A percentile compares a stretch with the other conserved stretches of the same genome.
Conservation (phyloP, 768 basidiomycete genomes). For the Russula emetica region DNA sequence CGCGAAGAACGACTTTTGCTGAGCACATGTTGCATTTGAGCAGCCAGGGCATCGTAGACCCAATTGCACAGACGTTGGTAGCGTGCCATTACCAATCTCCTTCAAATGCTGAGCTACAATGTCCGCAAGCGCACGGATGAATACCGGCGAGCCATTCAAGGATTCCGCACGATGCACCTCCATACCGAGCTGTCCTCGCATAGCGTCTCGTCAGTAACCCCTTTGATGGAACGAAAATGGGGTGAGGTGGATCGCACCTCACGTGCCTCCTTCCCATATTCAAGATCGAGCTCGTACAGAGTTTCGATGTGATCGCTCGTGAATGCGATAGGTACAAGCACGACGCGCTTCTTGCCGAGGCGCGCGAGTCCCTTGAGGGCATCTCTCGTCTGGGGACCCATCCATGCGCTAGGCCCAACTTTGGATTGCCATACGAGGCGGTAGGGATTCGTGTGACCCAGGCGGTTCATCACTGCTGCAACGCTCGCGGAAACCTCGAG, state of each 20-base stretch:
- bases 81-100: constrained; percentile 53
- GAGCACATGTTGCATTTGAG: constrained; percentile 78
- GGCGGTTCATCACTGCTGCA: no score
- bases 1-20: constrained; percentile 88
- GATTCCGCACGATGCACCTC: constrained; percentile 86
- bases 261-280: constrained; percentile 86
- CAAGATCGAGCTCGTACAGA: constrained; percentile 91
- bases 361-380: constrained; percentile 83
- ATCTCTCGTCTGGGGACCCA: no score
- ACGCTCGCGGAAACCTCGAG: no score
- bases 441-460: no score
- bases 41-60: constrained; percentile 88
- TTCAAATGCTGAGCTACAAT: constrained; percentile 71
- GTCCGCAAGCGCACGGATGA: no score
- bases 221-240: background rate
- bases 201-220: constrained; percentile 2
- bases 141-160: constrained; percentile 92
- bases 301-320: constrained; percentile 99
- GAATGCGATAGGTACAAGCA: constrained; percentile 94
- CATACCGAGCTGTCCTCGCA: constrained; percentile 68
- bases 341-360: constrained; percentile 69
- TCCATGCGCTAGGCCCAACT: no score
- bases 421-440: no score
- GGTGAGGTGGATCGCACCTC: constrained; percentile 59
- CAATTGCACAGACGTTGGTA: constrained; percentile 73